A percentile compares a stretch with the other conserved stretches of the same genome.
Conservation (phyloP, 192 early-diverging fungal genomes). For the Coemansia sp. region DNA sequence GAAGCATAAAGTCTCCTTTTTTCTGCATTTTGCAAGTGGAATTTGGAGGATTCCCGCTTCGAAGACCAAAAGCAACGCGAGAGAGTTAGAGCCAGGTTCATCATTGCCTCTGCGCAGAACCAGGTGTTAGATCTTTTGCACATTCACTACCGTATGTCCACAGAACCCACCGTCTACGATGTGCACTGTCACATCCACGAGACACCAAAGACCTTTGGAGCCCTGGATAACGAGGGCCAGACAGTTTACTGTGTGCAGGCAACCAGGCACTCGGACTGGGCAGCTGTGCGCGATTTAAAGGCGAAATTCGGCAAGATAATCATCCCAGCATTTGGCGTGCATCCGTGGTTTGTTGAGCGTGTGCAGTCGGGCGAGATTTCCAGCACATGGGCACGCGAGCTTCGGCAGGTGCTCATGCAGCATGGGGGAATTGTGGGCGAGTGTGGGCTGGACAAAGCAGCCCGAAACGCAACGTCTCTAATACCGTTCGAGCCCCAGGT, state of each 20-base stretch:
- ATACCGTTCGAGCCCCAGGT: conserved; percentile 44
- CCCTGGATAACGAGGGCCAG: neutral
- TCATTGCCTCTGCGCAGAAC: conserved; percentile 18
- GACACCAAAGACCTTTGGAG: conserved; percentile 12
- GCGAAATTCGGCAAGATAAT: conserved; percentile 5
- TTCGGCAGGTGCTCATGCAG: conserved; percentile 15
- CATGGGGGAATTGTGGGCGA: conserved; percentile 46
- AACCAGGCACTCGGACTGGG: conserved; percentile 45
- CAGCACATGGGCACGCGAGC: conserved; percentile 20
- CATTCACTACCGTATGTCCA: conserved; percentile 4
- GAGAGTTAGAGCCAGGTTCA: conserved; percentile 28
- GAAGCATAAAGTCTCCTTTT: conserved; percentile 7
- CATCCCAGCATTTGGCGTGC: conserved; percentile 46
- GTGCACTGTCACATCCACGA: conserved; percentile 53
- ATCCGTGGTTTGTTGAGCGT: conserved; percentile 52
- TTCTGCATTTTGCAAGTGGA: neutral
- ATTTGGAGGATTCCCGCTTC: conserved; percentile 45
- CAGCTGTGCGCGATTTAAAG: conserved; percentile 24
- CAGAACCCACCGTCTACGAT: conserved; percentile 18
- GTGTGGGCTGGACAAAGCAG: conserved; percentile 50
- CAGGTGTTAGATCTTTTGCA: conserved; percentile 32
- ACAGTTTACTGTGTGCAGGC: conserved; percentile 38
- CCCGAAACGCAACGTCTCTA: conserved; percentile 24
- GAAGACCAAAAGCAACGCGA: conserved; percentile 14
- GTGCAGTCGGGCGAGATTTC: conserved; percentile 31